These are phyloP conservation scores for Lycium ferocissimum DNA, from an alignment of 257 asterid genomes.

Conservation along the genomic window DNA sequence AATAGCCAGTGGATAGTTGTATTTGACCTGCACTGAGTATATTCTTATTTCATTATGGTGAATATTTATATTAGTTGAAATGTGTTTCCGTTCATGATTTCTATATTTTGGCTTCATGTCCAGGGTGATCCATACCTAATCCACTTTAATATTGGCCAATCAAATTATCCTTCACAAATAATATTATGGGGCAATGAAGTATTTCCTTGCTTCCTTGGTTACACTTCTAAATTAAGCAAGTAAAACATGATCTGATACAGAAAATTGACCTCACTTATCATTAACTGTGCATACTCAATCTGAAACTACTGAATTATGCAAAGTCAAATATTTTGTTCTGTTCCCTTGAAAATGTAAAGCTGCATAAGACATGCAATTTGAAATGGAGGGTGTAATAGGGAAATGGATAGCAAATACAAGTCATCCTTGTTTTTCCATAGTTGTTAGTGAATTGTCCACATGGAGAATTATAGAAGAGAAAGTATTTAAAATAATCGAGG, in stretches of 20 bases:
- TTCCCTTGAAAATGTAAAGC: background rate
- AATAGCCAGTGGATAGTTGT: background rate
- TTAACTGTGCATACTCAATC: background rate
- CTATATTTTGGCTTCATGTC: slow-evolving; percentile 7
- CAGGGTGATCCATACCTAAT: background rate
- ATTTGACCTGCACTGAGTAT: background rate
- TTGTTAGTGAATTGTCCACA: background rate
- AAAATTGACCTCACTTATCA: slow-evolving; percentile 4
- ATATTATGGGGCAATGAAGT: background rate
- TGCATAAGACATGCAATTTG: background rate
- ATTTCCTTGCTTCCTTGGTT: background rate
- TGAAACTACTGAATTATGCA: background rate
- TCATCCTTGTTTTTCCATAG: background rate
- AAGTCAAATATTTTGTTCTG: background rate
- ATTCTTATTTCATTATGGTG: background rate
- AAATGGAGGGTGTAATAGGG: background rate
- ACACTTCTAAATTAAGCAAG: background rate
- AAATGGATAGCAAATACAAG: background rate
- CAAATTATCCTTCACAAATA: background rate
- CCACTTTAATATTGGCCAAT: background rate
- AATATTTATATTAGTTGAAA: slow-evolving; percentile 4
- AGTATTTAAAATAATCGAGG: background rate
- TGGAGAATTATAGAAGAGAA: slow-evolving; percentile 4
- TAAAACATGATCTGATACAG: background rate
- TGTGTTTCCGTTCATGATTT: background rate